phyloP scores from a whole-genome alignment of 148 eudicot species.

The Suaeda aralocaspica region DNA sequence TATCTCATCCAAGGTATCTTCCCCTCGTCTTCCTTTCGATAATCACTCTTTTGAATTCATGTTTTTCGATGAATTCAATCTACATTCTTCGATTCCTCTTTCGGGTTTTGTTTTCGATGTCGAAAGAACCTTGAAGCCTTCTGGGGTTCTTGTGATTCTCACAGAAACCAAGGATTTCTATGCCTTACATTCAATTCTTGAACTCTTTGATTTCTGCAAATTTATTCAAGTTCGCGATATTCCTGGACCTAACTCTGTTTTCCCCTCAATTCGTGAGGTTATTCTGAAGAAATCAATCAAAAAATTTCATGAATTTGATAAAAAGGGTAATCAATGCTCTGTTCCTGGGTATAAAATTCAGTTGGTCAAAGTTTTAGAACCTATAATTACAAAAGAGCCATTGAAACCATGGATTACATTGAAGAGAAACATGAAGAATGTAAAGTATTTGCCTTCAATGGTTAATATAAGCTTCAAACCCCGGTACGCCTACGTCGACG shows the following conservation, averaged over 20 bases:
- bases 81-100: slow-evolving; percentile 12
- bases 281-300: slow-evolving; percentile 39
- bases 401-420: slow-evolving; percentile 79
- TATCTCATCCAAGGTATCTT: background rate
- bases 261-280: slow-evolving; percentile 42
- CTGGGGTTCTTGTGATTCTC: slow-evolving; percentile 71
- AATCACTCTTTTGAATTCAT: slow-evolving; percentile 49
- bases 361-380: slow-evolving; percentile 3
- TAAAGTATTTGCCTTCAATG: slow-evolving; percentile 59
- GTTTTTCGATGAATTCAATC: slow-evolving; percentile 40
- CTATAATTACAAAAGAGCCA: slow-evolving; percentile 61
- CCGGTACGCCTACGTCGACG: slow-evolving; percentile 67
- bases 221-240: slow-evolving; percentile 39
- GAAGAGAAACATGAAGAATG: slow-evolving; percentile 57
- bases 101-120: slow-evolving; percentile 43
- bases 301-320: background rate
- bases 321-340: slow-evolving; percentile 1
- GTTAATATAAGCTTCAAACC: slow-evolving; percentile 64
- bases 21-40: slow-evolving; percentile 29
- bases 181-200: slow-evolving; percentile 61
- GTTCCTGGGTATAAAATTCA: slow-evolving; percentile 50
- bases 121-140: slow-evolving; percentile 52
- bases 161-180: slow-evolving; percentile 46
- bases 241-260: slow-evolving; percentile 18
- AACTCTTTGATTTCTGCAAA: slow-evolving; percentile 26